Percentiles rank a stretch among this genome's conserved stretches.
phyloP scores from a whole-genome alignment of 2,329 filamentous ascomycete species.

The Cercospora sojina region DNA sequence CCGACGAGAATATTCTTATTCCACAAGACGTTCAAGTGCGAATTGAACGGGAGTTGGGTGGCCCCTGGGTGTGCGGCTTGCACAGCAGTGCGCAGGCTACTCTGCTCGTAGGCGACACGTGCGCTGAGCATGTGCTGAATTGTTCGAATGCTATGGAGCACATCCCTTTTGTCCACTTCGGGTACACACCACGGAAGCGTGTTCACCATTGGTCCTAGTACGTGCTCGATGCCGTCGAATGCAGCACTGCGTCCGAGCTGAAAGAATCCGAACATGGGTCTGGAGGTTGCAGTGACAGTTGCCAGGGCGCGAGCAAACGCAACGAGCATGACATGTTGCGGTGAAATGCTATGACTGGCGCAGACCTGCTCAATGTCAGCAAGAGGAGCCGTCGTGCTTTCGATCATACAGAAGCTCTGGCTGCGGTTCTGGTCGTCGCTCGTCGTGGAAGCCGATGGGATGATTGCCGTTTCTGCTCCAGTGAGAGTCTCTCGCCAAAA shows the following conservation, averaged over 20 bases:
- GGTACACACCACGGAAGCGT: conserved; percentile 8
- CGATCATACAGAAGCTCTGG: conserved; percentile 15
- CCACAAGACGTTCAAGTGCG: conserved; percentile 22
- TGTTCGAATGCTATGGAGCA: neutral
- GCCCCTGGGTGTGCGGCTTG: conserved; percentile 5
- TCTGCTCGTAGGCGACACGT: conserved; percentile 15
- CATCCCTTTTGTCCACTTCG: neutral
- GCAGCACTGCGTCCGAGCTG: conserved; percentile 16
- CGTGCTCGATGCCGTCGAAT: conserved; percentile 17
- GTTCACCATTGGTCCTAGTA: conserved; percentile 18
- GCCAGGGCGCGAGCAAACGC: conserved; percentile 19
- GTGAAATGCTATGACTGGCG: conserved; percentile 12
- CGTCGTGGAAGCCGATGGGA: neutral
- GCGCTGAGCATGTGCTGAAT: conserved; percentile 15
- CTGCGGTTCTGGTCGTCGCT: conserved; percentile 9
- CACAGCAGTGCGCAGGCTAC: conserved; percentile 4
- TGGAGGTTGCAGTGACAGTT: conserved; percentile 1
- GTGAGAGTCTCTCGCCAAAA: conserved; percentile 16
- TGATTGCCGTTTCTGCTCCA: conserved; percentile 13
- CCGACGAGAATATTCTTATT: conserved; percentile 11
- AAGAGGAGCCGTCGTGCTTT: neutral
- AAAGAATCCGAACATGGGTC: conserved; percentile 22
- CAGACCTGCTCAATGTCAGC: conserved; percentile 2
- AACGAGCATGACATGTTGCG: conserved; percentile 18
- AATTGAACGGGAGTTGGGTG: conserved; percentile 17